Evolutionary conservation across 2,329 filamentous ascomycete species (phyloP).

Genomic region (Madurella mycetomatis): DNA sequence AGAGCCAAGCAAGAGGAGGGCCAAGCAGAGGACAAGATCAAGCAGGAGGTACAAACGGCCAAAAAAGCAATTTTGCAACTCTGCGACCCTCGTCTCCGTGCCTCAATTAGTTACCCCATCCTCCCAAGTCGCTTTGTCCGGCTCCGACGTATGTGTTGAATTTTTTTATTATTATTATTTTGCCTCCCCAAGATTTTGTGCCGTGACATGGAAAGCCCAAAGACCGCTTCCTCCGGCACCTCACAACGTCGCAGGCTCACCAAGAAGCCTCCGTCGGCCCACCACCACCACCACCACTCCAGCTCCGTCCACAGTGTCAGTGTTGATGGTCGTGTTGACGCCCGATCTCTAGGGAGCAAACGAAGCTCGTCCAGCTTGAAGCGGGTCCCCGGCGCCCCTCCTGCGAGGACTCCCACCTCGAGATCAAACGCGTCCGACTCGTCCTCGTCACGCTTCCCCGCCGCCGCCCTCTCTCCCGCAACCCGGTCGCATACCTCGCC

Average conservation of each 20-base stretch:
- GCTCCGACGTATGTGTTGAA: constrained; percentile 21
- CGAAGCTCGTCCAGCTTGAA: constrained; percentile 60
- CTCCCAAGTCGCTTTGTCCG: constrained; percentile 17
- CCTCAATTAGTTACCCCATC: constrained; percentile 22
- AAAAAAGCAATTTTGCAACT: constrained; percentile 25
- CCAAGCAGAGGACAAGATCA: constrained; percentile 25
- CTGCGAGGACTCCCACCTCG: constrained; percentile 41
- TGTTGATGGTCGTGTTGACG: constrained; percentile 52
- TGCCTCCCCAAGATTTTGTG: constrained; percentile 10
- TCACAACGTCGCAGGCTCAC: constrained; percentile 57
- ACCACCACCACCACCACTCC: constrained; percentile 41
- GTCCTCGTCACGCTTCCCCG: constrained; percentile 45
- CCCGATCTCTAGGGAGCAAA: constrained; percentile 56
- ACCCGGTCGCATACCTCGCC: constrained; percentile 45
- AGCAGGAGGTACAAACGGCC: constrained; percentile 22
- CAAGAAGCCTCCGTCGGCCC: constrained; percentile 53
- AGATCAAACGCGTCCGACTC: constrained; percentile 44
- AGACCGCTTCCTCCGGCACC: constrained; percentile 33
- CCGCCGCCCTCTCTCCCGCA: constrained; percentile 21
- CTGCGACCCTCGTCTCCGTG: constrained; percentile 21
- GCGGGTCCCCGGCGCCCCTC: constrained; percentile 57
- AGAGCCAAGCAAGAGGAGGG: constrained; percentile 16
- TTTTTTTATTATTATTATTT: constrained; percentile 12
- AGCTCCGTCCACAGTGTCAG: constrained; percentile 29
- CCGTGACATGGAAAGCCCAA: constrained; percentile 25